Percentiles rank a stretch among this genome's conserved stretches.
These are phyloP conservation scores for Ajuga chamaepitys DNA, from an alignment of 257 asterid genomes.

Conservation along the genomic window DNA sequence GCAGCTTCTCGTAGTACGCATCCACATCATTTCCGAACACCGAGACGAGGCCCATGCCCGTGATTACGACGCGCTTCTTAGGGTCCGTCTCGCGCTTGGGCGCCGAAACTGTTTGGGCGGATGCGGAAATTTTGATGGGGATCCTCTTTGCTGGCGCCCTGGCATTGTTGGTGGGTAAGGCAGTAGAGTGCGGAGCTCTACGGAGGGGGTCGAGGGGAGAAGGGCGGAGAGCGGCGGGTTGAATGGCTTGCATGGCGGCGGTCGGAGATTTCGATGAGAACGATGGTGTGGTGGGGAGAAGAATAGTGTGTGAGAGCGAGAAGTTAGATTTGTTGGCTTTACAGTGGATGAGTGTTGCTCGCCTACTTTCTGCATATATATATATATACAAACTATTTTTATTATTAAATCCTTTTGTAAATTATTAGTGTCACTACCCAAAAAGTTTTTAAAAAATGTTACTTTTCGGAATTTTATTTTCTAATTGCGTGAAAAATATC, in stretches of 20 bases:
- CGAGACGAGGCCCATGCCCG: constrained; percentile 56
- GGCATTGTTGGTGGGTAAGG: constrained; percentile 25
- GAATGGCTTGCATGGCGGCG: constrained; percentile 38
- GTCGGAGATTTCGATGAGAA: constrained; percentile 25
- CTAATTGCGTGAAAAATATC: no score
- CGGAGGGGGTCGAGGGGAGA: constrained; percentile 30
- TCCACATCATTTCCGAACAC: constrained; percentile 55
- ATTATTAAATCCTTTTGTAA: no score
- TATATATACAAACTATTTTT: background rate
- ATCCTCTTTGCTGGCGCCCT: constrained; percentile 14
- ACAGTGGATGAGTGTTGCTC: background rate
- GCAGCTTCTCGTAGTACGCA: constrained; percentile 44
- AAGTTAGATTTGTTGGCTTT: constrained; percentile 10
- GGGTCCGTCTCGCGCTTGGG: constrained; percentile 60
- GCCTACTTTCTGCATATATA: background rate
- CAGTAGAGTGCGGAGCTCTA: constrained; percentile 11
- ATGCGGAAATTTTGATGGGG: constrained; percentile 33
- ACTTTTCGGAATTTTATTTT: no score
- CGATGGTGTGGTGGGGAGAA: constrained; percentile 11
- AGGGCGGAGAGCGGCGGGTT: constrained; percentile 34
- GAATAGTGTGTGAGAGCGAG: background rate
- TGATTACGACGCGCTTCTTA: constrained; percentile 52
- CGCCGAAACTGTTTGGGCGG: constrained; percentile 22
- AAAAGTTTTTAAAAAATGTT: no score
- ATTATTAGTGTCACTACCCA: no score